Percentiles rank a stretch among this genome's conserved stretches.
Conservation (phyloP, 352 stramenopile species). For the Pythium aquatile region DNA sequence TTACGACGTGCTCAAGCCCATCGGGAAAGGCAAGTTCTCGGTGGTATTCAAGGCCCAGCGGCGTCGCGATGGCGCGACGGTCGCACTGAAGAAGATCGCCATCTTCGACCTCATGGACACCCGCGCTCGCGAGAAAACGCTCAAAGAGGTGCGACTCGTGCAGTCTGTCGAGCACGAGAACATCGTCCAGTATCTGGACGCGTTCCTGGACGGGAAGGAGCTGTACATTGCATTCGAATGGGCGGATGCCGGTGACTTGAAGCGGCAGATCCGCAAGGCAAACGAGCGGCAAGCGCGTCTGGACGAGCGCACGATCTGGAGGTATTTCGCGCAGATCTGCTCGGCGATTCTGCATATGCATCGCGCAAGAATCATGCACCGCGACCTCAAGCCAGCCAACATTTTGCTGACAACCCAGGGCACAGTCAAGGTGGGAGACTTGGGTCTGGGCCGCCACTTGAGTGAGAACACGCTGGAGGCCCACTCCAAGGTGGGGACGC, state of each 20-base stretch:
- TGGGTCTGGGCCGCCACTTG: slow-evolving; percentile 72
- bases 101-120: slow-evolving; percentile 91
- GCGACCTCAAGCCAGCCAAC: slow-evolving; percentile 94
- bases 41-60: slow-evolving; percentile 88
- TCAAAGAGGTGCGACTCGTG: slow-evolving; percentile 89
- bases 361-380: slow-evolving; percentile 90
- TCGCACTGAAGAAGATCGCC: slow-evolving; percentile 93
- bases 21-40: slow-evolving; percentile 93
- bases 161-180: slow-evolving; percentile 89
- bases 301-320: slow-evolving; percentile 92
- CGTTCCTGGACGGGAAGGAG: slow-evolving; percentile 89
- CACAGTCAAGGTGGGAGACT: slow-evolving; percentile 87
- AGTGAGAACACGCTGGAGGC: slow-evolving; percentile 82
- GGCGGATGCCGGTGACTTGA: slow-evolving; percentile 92
- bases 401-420: slow-evolving; percentile 92
- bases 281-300: slow-evolving; percentile 83
- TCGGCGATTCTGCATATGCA: slow-evolving; percentile 88
- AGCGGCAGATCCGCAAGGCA: slow-evolving; percentile 91
- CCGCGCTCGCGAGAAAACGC: slow-evolving; percentile 88
- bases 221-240: slow-evolving; percentile 94
- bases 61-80: slow-evolving; percentile 56
- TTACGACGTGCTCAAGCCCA: slow-evolving; percentile 85
- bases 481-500: slow-evolving; percentile 92
- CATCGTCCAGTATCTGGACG: slow-evolving; percentile 92
- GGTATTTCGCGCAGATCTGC: slow-evolving; percentile 91